Conservation (phyloP, 805 yeast genomes). For the Starmerella stigmatis region DNA sequence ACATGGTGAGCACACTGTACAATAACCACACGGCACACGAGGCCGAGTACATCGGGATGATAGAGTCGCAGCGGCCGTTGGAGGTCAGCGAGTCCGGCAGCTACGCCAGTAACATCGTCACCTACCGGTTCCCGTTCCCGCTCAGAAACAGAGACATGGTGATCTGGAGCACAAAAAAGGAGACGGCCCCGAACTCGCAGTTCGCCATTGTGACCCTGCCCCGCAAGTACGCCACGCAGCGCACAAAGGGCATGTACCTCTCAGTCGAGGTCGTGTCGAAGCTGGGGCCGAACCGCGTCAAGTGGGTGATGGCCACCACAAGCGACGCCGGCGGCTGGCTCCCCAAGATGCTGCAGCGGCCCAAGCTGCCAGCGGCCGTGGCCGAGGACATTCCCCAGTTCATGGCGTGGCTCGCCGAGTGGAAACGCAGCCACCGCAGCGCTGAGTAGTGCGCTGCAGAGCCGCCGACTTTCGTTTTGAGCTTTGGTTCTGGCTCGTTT, state of each 20-base stretch:
- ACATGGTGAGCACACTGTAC: conserved; percentile 27
- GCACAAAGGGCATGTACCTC: conserved; percentile 29
- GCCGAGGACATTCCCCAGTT: conserved; percentile 33
- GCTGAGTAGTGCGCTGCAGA: no score
- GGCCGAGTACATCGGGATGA: conserved; percentile 31
- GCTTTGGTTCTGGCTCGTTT: no score
- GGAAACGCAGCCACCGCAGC: not conserved
- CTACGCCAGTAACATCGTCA: conserved; percentile 26
- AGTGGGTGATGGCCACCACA: conserved; percentile 35
- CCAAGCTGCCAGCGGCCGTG: conserved; percentile 27
- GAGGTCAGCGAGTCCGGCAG: conserved; percentile 17
- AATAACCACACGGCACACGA: conserved; percentile 34
- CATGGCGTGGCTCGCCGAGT: conserved; percentile 22
- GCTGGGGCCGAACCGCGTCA: conserved; percentile 21
- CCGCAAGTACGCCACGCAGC: conserved; percentile 17
- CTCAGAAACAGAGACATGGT: conserved; percentile 31
- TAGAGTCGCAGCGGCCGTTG: conserved; percentile 25
- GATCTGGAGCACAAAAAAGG: conserved; percentile 29
- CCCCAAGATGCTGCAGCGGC: conserved; percentile 33
- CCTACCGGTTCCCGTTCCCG: conserved; percentile 31
- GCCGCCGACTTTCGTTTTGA: no score
- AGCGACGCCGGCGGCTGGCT: conserved; percentile 34
- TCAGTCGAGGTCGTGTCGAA: conserved; percentile 31
- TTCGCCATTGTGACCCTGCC: conserved; percentile 33
- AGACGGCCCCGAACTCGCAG: conserved; percentile 28